phyloP scores from a whole-genome alignment of 2,329 filamentous ascomycete species.

The Pseudovirgaria hyperparasitica region DNA sequence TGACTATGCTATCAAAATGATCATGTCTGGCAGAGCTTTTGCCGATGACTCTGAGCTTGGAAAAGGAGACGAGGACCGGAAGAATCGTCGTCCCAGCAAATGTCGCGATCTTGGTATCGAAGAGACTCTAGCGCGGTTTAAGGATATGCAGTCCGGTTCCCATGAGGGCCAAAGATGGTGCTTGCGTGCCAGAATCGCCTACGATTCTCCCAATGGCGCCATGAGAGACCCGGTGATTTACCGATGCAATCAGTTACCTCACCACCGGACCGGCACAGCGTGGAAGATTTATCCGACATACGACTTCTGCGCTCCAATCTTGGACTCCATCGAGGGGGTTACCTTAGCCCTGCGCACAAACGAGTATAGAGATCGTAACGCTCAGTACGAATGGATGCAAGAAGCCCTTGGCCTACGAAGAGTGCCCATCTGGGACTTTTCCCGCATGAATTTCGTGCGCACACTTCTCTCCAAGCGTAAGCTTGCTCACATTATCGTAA shows the following conservation, averaged over 20 bases:
- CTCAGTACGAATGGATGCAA: constrained; percentile 78
- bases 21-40: constrained; percentile 79
- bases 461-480: constrained; percentile 80
- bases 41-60: constrained; percentile 89
- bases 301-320: constrained; percentile 72
- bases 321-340: constrained; percentile 69
- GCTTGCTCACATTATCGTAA: constrained; percentile 69
- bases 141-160: constrained; percentile 83
- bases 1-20: constrained; percentile 69
- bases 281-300: constrained; percentile 87
- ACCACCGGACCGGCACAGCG: constrained; percentile 65
- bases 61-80: constrained; percentile 73
- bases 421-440: constrained; percentile 78
- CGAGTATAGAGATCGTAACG: constrained; percentile 78
- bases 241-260: constrained; percentile 64
- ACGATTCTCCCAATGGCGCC: constrained; percentile 87
- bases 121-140: constrained; percentile 75
- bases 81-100: constrained; percentile 70
- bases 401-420: constrained; percentile 59
- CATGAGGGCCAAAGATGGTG: constrained; percentile 74
- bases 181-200: constrained; percentile 87
- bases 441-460: constrained; percentile 70
- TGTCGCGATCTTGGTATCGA: constrained; percentile 67
- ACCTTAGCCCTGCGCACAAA: constrained; percentile 75
- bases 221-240: constrained; percentile 96